Conservation (phyloP, 441 rosid species). For the Eutrema salsugineum region DNA sequence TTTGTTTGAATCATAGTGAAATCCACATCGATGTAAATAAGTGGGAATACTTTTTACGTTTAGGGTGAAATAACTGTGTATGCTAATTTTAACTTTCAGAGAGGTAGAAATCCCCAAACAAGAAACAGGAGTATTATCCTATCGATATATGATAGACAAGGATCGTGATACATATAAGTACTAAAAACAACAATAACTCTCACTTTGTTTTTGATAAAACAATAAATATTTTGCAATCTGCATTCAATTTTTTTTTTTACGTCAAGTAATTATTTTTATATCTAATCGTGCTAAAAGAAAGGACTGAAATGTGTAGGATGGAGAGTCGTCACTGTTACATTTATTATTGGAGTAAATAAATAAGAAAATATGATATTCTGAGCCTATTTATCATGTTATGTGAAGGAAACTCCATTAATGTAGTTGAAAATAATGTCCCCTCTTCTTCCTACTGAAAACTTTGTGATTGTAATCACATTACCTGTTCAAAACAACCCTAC, state of each 20-base stretch:
- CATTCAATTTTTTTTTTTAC: neutral
- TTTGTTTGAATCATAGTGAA: too few relatives aligned
- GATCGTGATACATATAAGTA: neutral
- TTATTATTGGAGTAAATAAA: conserved; percentile 25
- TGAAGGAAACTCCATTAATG: conserved; percentile 15
- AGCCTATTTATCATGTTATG: conserved; percentile 18
- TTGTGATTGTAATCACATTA: neutral
- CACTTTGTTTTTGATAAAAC: too few relatives aligned
- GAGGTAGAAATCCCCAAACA: neutral
- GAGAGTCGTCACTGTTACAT: conserved; percentile 24
- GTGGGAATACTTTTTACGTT: too few relatives aligned
- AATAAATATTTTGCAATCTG: too few relatives aligned
- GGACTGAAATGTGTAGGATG: conserved; percentile 17
- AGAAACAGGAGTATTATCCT: neutral
- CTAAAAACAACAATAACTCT: too few relatives aligned
- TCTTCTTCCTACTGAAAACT: conserved; percentile 10
- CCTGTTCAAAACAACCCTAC: neutral
- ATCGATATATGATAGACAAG: neutral
- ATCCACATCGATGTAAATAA: too few relatives aligned
- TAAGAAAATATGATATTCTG: conserved; percentile 20
- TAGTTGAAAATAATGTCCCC: conserved; percentile 18
- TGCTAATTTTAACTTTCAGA: neutral
- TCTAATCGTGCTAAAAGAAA: neutral
- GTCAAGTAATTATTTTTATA: neutral
- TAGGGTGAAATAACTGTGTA: too few relatives aligned